Percentiles rank a stretch among this genome's conserved stretches.
Conservation (phyloP, 73 alveolate genomes). For the Paramecium bursaria region DNA sequence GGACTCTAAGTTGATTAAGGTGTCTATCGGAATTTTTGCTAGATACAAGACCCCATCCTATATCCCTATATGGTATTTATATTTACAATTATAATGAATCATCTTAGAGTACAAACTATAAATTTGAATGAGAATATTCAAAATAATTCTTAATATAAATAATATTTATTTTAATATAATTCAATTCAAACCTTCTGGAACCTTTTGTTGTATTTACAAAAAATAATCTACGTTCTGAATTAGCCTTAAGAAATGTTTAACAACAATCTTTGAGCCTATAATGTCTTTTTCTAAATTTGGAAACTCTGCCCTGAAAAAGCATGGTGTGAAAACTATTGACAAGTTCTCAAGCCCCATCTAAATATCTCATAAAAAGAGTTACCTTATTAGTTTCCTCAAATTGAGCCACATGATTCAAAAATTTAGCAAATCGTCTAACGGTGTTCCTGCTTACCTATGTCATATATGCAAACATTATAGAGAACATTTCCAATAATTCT, state of each 20-base stretch:
- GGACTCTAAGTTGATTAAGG: too few relatives aligned
- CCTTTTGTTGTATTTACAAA: too few relatives aligned
- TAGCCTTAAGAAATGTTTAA: neutral
- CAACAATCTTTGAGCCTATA: conserved; percentile 8
- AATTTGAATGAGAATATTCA: too few relatives aligned
- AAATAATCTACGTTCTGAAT: conserved; percentile 32
- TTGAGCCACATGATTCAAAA: conserved; percentile 32
- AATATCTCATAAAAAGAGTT: neutral
- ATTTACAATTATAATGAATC: too few relatives aligned
- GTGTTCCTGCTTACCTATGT: conserved; percentile 26
- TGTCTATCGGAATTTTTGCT: too few relatives aligned
- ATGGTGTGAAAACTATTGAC: conserved; percentile 50
- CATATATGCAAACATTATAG: conserved; percentile 38
- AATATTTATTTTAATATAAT: too few relatives aligned
- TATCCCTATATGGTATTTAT: too few relatives aligned
- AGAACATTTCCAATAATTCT: conserved; percentile 41
- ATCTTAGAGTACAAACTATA: too few relatives aligned
- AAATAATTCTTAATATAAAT: too few relatives aligned
- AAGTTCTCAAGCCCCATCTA: conserved; percentile 47
- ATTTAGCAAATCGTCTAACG: conserved; percentile 17
- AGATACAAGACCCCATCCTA: too few relatives aligned
- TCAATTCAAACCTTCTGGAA: too few relatives aligned
- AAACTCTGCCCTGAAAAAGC: conserved; percentile 30
- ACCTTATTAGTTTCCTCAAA: conserved; percentile 30
- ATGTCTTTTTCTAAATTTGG: neutral